phyloP scores from a whole-genome alignment of 2,329 filamentous ascomycete genomes.

The Dryadomyces quercus-mongolicae region DNA sequence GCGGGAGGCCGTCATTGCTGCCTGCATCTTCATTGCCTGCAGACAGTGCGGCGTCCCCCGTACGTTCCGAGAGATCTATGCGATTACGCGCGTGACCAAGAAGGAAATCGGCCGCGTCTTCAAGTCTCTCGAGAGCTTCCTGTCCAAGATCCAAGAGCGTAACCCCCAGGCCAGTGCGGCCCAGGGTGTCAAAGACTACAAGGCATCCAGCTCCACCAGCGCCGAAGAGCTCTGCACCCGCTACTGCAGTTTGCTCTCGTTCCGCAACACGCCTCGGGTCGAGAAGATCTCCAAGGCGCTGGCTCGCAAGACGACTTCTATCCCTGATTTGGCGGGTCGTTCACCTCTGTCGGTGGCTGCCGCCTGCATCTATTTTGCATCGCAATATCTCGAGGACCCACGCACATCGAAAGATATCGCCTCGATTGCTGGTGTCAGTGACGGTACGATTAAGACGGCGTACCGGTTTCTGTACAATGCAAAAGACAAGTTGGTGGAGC shows the following conservation, averaged over 20 bases:
- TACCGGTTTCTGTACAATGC: conserved; percentile 79
- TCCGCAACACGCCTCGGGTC: conserved; percentile 58
- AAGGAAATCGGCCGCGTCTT: conserved; percentile 96
- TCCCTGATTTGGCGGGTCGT: conserved; percentile 76
- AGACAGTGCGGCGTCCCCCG: conserved; percentile 77
- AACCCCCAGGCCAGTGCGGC: conserved; percentile 35
- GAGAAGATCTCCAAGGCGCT: conserved; percentile 71
- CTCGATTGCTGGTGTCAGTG: conserved; percentile 74
- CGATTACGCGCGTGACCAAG: conserved; percentile 85
- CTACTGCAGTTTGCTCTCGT: conserved; percentile 74
- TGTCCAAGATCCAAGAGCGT: conserved; percentile 60
- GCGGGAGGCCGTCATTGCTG: conserved; percentile 85
- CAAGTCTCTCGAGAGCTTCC: conserved; percentile 82
- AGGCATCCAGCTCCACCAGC: conserved; percentile 63
- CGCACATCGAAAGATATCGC: conserved; percentile 82
- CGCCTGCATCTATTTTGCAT: conserved; percentile 94
- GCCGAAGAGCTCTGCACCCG: conserved; percentile 78
- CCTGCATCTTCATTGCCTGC: conserved; percentile 95
- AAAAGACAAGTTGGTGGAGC: conserved; percentile 46
- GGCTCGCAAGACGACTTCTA: conserved; percentile 63
- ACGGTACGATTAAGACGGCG: conserved; percentile 90
- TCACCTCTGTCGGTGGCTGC: conserved; percentile 90
- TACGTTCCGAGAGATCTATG: conserved; percentile 89
- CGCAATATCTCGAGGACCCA: conserved; percentile 68
- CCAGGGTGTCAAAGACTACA: conserved; percentile 50